Evolutionary conservation across 257 asterid genomes (phyloP).

Genomic region (Gynochthodes officinalis): DNA sequence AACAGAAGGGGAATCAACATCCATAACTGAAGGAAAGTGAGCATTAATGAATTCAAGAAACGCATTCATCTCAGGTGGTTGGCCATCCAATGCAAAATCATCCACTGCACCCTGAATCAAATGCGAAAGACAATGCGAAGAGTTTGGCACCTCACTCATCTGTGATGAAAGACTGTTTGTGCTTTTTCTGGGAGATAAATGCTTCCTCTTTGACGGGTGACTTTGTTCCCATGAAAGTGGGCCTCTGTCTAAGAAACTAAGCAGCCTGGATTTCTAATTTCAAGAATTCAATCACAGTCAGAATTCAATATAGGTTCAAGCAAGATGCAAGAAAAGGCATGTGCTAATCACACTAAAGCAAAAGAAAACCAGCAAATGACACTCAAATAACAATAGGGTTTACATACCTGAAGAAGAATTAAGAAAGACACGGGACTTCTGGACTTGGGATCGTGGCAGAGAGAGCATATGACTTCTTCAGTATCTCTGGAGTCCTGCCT

Average conservation of each 20-base stretch:
- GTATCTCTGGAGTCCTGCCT: slow-evolving; percentile 42
- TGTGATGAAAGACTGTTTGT: slow-evolving; percentile 29
- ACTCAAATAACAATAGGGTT: slow-evolving; percentile 15
- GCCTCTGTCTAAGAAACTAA: slow-evolving; percentile 58
- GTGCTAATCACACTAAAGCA: neutral
- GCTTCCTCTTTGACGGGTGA: slow-evolving; percentile 54
- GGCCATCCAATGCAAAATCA: slow-evolving; percentile 60
- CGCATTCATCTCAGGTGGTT: slow-evolving; percentile 56
- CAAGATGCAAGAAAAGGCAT: neutral
- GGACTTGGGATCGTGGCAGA: slow-evolving; percentile 79
- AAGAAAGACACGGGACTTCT: slow-evolving; percentile 76
- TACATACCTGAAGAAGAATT: slow-evolving; percentile 85
- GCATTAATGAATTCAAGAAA: slow-evolving; percentile 54
- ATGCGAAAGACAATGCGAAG: slow-evolving; percentile 32
- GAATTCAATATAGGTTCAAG: neutral
- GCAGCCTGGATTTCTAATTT: slow-evolving; percentile 88
- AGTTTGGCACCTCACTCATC: slow-evolving; percentile 27
- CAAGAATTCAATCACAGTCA: slow-evolving; percentile 28
- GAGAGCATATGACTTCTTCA: slow-evolving; percentile 73
- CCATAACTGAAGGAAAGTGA: slow-evolving; percentile 59
- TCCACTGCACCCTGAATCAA: slow-evolving; percentile 62
- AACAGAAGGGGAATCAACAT: slow-evolving; percentile 42
- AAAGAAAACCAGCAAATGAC: slow-evolving; percentile 10
- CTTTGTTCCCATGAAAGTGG: slow-evolving; percentile 78
- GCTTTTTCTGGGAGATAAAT: slow-evolving; percentile 30